phyloP scores from a whole-genome alignment of 169 alveolate genomes.

The Eimeria sp. region DNA sequence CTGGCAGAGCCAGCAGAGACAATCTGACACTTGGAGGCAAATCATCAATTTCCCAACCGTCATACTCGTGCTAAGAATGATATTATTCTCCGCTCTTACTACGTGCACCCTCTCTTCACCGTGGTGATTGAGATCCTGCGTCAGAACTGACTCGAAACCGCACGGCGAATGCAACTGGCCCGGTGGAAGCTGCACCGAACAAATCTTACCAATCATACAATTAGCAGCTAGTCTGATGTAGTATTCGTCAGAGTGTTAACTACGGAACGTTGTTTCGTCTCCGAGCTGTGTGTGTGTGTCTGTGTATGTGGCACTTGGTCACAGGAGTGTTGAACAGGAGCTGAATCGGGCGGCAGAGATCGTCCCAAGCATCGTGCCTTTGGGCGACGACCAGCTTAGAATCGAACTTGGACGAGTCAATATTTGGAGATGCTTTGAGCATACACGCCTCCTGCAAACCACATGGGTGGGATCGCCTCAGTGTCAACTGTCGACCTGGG shows the following conservation, averaged over 20 bases:
- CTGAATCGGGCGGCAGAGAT: background rate
- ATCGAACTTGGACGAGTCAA: background rate
- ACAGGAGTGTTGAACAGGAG: background rate
- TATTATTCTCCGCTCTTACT: background rate
- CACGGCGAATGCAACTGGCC: background rate
- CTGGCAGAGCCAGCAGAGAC: background rate
- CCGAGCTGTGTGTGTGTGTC: background rate
- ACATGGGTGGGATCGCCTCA: background rate
- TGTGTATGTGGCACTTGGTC: background rate
- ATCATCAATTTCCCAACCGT: background rate
- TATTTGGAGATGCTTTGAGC: background rate
- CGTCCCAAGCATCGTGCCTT: background rate
- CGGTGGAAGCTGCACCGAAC: background rate
- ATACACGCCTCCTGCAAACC: background rate
- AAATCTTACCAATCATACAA: background rate
- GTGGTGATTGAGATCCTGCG: too few species aligned
- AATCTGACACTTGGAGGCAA: background rate
- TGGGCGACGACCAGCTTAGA: background rate
- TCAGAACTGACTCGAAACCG: background rate
- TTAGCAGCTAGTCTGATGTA: background rate
- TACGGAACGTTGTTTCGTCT: background rate
- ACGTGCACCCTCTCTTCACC: background rate
- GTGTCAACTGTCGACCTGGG: background rate
- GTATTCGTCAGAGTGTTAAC: too few species aligned
- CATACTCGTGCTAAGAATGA: background rate